Percentiles rank a stretch among this genome's conserved stretches.
Evolutionary conservation across 108 stramenopile genomes (phyloP).

Genomic region (Skeletonema costatum): DNA sequence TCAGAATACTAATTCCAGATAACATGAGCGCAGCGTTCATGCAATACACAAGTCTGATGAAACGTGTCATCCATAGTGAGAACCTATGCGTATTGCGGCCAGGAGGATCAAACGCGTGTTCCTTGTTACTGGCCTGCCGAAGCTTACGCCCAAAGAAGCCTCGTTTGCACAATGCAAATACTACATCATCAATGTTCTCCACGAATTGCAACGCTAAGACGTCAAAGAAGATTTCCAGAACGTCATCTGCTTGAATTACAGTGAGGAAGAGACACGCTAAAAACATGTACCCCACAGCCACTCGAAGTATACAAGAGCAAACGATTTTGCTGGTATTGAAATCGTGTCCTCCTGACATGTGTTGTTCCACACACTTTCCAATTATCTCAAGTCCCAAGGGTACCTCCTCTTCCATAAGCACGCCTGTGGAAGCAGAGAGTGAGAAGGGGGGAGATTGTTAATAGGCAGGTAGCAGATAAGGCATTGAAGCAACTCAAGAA

Average conservation of each 20-base stretch:
- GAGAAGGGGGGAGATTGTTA: background rate
- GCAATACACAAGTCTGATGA: background rate
- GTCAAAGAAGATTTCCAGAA: slow-evolving; percentile 31
- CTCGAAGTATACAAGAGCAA: slow-evolving; percentile 2
- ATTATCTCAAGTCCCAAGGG: slow-evolving; percentile 19
- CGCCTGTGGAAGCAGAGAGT: background rate
- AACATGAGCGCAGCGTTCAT: background rate
- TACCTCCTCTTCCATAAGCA: slow-evolving; percentile 11
- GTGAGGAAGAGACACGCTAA: slow-evolving; percentile 29
- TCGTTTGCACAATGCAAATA: slow-evolving; percentile 15
- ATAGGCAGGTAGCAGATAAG: background rate
- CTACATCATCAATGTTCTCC: slow-evolving; percentile 27
- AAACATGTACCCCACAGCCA: slow-evolving; percentile 32
- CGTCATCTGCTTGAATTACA: slow-evolving; percentile 21
- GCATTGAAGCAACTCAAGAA: background rate
- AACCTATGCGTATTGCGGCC: background rate
- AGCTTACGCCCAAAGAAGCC: slow-evolving; percentile 33
- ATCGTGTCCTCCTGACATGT: no score
- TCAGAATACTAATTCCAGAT: no score
- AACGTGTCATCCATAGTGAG: background rate
- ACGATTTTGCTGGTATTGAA: background rate
- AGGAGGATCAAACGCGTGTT: background rate
- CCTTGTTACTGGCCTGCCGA: slow-evolving; percentile 11
- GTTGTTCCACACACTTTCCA: slow-evolving; percentile 3
- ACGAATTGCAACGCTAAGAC: slow-evolving; percentile 20